These are phyloP conservation scores for Trametes elegans DNA, from an alignment of 768 basidiomycete species.

Conservation along the genomic window DNA sequence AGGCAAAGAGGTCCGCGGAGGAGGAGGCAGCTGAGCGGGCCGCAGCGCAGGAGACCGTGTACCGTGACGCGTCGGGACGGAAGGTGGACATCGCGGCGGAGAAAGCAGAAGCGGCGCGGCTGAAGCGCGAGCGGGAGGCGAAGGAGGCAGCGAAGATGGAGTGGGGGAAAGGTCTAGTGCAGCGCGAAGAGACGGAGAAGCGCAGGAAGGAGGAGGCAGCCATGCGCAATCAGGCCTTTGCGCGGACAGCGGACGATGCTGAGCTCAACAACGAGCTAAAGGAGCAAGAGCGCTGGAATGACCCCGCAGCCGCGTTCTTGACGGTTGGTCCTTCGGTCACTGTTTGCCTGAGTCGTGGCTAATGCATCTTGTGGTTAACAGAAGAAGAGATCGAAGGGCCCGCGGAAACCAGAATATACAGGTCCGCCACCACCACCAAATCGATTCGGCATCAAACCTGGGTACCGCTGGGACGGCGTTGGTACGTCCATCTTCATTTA, in stretches of 20 bases:
- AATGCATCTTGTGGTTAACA: slow-evolving; percentile 29
- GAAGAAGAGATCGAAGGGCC: slow-evolving; percentile 76
- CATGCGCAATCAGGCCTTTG: slow-evolving; percentile 63
- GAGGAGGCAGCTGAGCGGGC: slow-evolving; percentile 53
- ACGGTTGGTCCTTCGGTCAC: slow-evolving; percentile 51
- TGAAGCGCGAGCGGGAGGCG: slow-evolving; percentile 81
- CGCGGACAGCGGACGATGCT: slow-evolving; percentile 77
- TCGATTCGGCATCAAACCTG: slow-evolving; percentile 92
- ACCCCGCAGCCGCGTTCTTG: slow-evolving; percentile 94
- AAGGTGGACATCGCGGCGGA: slow-evolving; percentile 88
- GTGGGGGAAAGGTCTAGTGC: slow-evolving; percentile 96
- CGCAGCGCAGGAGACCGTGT: slow-evolving; percentile 84
- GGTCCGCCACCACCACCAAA: slow-evolving; percentile 93
- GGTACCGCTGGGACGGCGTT: slow-evolving; percentile 98
- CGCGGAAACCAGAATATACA: slow-evolving; percentile 78
- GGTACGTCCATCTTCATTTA: slow-evolving; percentile 48
- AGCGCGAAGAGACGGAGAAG: slow-evolving; percentile 77
- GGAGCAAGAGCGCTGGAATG: slow-evolving; percentile 87
- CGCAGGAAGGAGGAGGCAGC: slow-evolving; percentile 63
- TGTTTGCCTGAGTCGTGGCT: background rate
- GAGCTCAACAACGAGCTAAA: slow-evolving; percentile 85
- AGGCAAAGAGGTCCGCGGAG: slow-evolving; percentile 33
- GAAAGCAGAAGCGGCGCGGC: slow-evolving; percentile 77
- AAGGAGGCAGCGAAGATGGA: slow-evolving; percentile 91
- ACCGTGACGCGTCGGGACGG: slow-evolving; percentile 86